Evolutionary conservation across 2,329 filamentous ascomycete species (phyloP), one percentile per base, ranked within the genome.

Genomic region (Pseudocercospora cruenta): DNA sequence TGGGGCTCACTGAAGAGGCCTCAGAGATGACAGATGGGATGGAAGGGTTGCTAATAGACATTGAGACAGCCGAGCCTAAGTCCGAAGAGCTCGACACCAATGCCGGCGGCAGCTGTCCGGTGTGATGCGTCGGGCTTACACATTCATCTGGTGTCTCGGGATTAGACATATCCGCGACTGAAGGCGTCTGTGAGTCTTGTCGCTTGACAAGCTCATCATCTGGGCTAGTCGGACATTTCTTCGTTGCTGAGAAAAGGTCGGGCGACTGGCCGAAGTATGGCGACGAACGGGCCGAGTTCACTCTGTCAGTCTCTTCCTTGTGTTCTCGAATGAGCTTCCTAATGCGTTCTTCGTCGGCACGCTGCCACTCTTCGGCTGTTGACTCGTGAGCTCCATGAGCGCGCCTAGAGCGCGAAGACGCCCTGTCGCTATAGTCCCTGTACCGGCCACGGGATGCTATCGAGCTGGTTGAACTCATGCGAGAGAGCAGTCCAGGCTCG

Each of bases 21-120:
- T 81, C 81, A 1, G 82, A 84, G n/a, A 80, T 79, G 16, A 82
- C 79, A 8, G 83, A 85, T 1, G 83, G 83, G 24, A 84, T 83
- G 0, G 83, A 85, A 10, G 82, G 82, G 63, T 84, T 82, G 9
- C 82, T 84, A 8, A 82, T 81, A 4, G 81, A 83, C 70, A 82
- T 82, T 24, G 83, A 84, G 66, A 83, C 82, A 43, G 75, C 77
- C 3, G 81, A 81, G 12, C 79, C 80, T 60, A 84, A 80, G 51
- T 84, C 82, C 4, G 82, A 84, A 4, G 82, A 83, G 70, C 79
- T 83, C 14, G 82, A 82, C 4, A 79, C 77, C 59, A 78, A 65
- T 2, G 75, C 72, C 14, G 72, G 64, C 64, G 72, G 64, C 62
- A 73, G 60, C 64, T 75, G 69, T 62, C 69, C 65, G 60, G 65